Conservation (phyloP, 345 rosid genomes). For the Passiflora organensis region DNA sequence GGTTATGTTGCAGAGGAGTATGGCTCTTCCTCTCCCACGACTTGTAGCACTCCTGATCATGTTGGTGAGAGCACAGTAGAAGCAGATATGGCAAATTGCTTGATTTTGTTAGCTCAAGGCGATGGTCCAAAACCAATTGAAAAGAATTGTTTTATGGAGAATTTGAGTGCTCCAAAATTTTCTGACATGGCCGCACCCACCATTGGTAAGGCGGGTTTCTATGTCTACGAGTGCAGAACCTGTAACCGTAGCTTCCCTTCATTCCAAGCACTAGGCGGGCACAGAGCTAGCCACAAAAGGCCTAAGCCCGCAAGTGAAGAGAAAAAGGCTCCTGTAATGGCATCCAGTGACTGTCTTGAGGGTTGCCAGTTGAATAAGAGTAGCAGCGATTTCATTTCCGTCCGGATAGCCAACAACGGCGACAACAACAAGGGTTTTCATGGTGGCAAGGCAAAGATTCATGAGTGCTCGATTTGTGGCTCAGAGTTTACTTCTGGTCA, state of each 20-base stretch:
- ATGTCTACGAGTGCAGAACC: conserved; percentile 84
- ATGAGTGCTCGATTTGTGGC: conserved; percentile 94
- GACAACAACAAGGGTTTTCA: conserved; percentile 18
- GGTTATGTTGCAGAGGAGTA: conserved; percentile 32
- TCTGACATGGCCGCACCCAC: conserved; percentile 19
- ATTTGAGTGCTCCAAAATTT: conserved; percentile 28
- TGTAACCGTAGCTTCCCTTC: conserved; percentile 83
- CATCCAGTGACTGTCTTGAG: conserved; percentile 14
- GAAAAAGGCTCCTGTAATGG: conserved; percentile 12
- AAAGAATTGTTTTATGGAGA: not conserved
- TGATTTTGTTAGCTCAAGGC: conserved; percentile 77
- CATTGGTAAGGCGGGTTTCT: conserved; percentile 40
- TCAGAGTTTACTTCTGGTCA: conserved; percentile 88
- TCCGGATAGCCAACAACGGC: conserved; percentile 16
- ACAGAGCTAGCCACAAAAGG: conserved; percentile 92
- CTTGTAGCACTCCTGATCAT: conserved; percentile 17
- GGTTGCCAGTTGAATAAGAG: conserved; percentile 12
- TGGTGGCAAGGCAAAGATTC: conserved; percentile 38
- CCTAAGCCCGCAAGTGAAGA: conserved; percentile 35
- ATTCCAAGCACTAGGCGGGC: conserved; percentile 96
- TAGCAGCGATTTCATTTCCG: conserved; percentile 22
- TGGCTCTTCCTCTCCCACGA: conserved; percentile 41
- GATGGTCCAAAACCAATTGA: conserved; percentile 16
- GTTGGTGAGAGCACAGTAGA: conserved; percentile 55
- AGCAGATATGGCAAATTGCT: conserved; percentile 86